phyloP scores from a whole-genome alignment of 257 asterid species.

The Cordia subcordata region DNA sequence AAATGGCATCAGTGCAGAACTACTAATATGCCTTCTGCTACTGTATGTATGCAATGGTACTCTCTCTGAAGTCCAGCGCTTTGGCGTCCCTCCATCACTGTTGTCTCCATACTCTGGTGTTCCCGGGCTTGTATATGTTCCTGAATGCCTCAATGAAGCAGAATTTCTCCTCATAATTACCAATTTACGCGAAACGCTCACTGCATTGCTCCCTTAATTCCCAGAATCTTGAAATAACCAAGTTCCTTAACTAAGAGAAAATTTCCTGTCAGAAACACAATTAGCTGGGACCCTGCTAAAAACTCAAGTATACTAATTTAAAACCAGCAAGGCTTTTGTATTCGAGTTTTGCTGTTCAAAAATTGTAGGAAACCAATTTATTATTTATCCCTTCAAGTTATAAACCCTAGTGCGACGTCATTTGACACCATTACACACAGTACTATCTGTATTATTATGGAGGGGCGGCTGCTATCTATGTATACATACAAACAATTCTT shows the following conservation, averaged over 20 bases:
- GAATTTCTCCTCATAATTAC: slow-evolving; percentile 8
- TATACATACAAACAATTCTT: background rate
- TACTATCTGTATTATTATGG: background rate
- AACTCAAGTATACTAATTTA: background rate
- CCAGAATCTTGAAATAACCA: background rate
- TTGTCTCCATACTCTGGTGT: slow-evolving; percentile 13
- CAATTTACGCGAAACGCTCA: background rate
- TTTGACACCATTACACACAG: too few species aligned
- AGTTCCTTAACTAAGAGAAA: background rate
- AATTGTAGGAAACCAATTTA: background rate
- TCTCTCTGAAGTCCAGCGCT: slow-evolving; percentile 22
- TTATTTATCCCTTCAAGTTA: background rate
- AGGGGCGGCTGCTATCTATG: background rate
- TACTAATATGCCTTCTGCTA: slow-evolving; percentile 10
- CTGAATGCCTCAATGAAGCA: slow-evolving; percentile 3
- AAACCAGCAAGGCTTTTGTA: background rate
- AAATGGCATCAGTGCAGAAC: slow-evolving; percentile 14
- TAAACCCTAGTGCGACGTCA: background rate
- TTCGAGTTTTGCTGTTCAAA: background rate
- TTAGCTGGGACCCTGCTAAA: background rate
- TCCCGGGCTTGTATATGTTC: slow-evolving; percentile 10
- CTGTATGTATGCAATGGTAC: slow-evolving; percentile 15
- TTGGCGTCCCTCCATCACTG: slow-evolving; percentile 13
- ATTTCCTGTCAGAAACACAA: background rate
- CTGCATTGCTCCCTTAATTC: background rate